Conservation (phyloP, 306 rosid genomes). For the Gynostemma pentaphyllum region DNA sequence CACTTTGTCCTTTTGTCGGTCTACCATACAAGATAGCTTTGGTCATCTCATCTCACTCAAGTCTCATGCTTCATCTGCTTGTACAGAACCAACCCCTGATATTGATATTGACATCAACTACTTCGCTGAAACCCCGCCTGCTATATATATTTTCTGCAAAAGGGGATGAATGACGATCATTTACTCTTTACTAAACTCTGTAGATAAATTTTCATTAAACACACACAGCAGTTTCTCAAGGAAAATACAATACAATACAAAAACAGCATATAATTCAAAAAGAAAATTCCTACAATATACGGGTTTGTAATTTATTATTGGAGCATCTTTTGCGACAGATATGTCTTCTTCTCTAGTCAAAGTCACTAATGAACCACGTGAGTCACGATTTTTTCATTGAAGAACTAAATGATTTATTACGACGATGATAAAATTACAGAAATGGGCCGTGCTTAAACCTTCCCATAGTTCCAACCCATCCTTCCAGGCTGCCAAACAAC, state of each 20-base stretch:
- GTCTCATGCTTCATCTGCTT: slow-evolving; percentile 4
- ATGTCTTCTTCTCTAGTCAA: slow-evolving; percentile 8
- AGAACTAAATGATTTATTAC: no score
- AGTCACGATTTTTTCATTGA: neutral
- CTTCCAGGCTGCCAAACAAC: no score
- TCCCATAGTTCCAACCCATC: no score
- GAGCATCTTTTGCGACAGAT: neutral
- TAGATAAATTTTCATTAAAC: neutral
- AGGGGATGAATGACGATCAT: neutral
- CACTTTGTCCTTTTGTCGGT: slow-evolving; percentile 14
- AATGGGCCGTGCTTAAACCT: no score
- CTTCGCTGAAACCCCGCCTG: neutral
- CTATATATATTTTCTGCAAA: slow-evolving; percentile 10
- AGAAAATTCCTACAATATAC: neutral
- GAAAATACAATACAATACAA: neutral
- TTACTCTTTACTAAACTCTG: neutral
- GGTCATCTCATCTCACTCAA: slow-evolving; percentile 6
- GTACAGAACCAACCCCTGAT: neutral
- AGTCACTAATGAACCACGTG: neutral
- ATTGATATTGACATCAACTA: slow-evolving; percentile 1
- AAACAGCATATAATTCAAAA: neutral
- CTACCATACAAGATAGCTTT: slow-evolving; percentile 9
- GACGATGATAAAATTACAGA: no score
- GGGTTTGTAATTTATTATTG: neutral
- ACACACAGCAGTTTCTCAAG: neutral